phyloP scores from a whole-genome alignment of 345 rosid genomes.

The Citrus glauca region DNA sequence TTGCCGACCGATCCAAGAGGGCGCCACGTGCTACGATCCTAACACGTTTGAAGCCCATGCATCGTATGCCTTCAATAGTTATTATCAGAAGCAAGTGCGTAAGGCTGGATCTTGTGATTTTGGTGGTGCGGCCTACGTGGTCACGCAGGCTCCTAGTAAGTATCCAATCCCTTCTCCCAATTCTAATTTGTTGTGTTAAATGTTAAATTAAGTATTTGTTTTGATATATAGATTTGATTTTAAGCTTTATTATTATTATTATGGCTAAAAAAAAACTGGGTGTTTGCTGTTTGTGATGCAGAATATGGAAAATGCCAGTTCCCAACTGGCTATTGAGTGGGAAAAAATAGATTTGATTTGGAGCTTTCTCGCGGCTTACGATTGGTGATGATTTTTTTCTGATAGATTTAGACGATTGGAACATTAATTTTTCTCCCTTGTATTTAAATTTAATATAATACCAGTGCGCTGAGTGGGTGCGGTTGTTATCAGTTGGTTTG shows the following conservation, averaged over 20 bases:
- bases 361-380: background rate
- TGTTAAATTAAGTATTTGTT: no score
- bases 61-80: slow-evolving; percentile 86
- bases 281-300: slow-evolving; percentile 16
- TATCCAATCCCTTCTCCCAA: slow-evolving; percentile 13
- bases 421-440: background rate
- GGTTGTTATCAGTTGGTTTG: slow-evolving; percentile 16
- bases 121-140: slow-evolving; percentile 70
- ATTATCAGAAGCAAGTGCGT: slow-evolving; percentile 74
- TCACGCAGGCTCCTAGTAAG: slow-evolving; percentile 67
- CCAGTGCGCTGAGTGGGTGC: background rate
- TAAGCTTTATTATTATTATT: no score
- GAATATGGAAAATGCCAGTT: slow-evolving; percentile 51
- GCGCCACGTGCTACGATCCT: slow-evolving; percentile 64
- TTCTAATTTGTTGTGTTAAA: no score
- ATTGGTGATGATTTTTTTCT: background rate
- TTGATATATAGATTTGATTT: no score
- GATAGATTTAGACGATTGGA: background rate
- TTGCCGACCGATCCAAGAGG: slow-evolving; percentile 72
- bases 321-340: slow-evolving; percentile 38
- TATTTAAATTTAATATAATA: background rate
- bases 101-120: slow-evolving; percentile 62
- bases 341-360: background rate
- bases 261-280: no score
- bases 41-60: slow-evolving; percentile 71